These are phyloP conservation scores for Neurospora cerealis DNA, from an alignment of 495 filamentous ascomycete genomes.

Conservation along the genomic window DNA sequence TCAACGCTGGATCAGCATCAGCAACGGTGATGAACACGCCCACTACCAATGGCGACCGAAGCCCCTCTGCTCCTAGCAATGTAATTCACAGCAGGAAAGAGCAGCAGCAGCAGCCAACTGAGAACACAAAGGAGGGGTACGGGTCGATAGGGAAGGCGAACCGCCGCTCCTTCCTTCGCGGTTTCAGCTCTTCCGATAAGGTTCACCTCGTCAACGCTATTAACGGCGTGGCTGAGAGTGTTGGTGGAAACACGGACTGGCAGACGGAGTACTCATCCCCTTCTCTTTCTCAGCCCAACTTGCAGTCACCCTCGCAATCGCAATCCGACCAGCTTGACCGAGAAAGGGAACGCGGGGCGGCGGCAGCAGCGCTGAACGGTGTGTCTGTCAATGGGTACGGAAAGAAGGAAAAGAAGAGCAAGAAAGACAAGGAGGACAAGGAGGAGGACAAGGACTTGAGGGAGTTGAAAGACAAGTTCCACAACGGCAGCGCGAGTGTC, in stretches of 20 bases:
- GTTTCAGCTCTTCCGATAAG: neutral
- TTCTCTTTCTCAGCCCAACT: neutral
- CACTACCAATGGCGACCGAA: neutral
- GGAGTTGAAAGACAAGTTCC: neutral
- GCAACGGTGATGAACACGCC: neutral
- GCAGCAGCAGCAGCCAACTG: neutral
- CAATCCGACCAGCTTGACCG: conserved; percentile 5
- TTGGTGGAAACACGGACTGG: neutral
- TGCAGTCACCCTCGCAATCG: neutral
- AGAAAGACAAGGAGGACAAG: conserved; percentile 22
- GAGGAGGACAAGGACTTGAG: neutral
- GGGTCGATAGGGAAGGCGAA: conserved; percentile 2
- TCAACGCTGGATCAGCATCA: conserved; percentile 11
- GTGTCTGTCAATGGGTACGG: conserved; percentile 4
- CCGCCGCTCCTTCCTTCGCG: conserved; percentile 8
- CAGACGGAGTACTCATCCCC: neutral
- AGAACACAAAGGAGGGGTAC: neutral
- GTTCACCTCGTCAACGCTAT: neutral
- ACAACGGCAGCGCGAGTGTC: conserved; percentile 31
- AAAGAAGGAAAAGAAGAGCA: conserved; percentile 8
- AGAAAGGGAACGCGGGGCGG: conserved; percentile 20
- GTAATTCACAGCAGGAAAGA: neutral
- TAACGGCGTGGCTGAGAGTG: neutral
- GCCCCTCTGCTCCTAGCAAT: neutral
- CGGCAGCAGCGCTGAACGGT: conserved; percentile 12